A percentile compares a stretch with the other conserved stretches of the same genome.
Evolutionary conservation across 2,329 filamentous ascomycete genomes (phyloP).

Genomic region (Penicillium sp.): DNA sequence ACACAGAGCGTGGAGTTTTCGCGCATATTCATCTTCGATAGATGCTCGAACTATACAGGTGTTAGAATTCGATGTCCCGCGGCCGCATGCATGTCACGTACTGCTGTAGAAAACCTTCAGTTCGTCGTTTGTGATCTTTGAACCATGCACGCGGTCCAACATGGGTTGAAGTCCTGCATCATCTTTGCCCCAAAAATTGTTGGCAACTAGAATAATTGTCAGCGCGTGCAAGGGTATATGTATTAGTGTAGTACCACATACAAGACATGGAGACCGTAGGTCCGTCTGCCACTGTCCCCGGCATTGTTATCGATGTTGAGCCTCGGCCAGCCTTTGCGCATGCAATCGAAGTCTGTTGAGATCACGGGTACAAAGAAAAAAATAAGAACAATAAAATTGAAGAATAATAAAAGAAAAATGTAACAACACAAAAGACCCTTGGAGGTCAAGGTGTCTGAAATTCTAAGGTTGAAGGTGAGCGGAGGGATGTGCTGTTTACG

Average conservation of each 20-base stretch:
- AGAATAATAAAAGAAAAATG: neutral
- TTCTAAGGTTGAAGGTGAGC: slow-evolving; percentile 13
- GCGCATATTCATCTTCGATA: slow-evolving; percentile 94
- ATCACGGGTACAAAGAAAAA: slow-evolving; percentile 10
- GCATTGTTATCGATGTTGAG: slow-evolving; percentile 50
- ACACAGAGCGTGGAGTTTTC: slow-evolving; percentile 80
- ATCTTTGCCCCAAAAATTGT: slow-evolving; percentile 99
- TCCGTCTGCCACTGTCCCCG: slow-evolving; percentile 59
- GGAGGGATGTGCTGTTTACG: slow-evolving; percentile 25
- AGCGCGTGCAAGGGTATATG: neutral
- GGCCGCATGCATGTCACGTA: slow-evolving; percentile 43
- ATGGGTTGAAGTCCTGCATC: slow-evolving; percentile 92
- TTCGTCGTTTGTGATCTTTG: slow-evolving; percentile 93
- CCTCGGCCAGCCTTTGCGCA: slow-evolving; percentile 40
- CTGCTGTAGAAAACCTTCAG: slow-evolving; percentile 84
- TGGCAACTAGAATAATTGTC: slow-evolving; percentile 63
- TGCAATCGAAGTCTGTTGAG: slow-evolving; percentile 15
- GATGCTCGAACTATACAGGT: slow-evolving; percentile 65
- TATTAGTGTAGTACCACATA: slow-evolving; percentile 37
- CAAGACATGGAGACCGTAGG: slow-evolving; percentile 68
- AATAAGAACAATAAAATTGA: slow-evolving; percentile 8
- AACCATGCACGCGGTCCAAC: slow-evolving; percentile 88
- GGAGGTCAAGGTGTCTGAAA: slow-evolving; percentile 18
- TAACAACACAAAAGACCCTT: slow-evolving; percentile 18
- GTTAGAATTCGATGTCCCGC: neutral